Evolutionary conservation across 1,139 yeast species (phyloP).

Genomic region (Candida sanyaensis): DNA sequence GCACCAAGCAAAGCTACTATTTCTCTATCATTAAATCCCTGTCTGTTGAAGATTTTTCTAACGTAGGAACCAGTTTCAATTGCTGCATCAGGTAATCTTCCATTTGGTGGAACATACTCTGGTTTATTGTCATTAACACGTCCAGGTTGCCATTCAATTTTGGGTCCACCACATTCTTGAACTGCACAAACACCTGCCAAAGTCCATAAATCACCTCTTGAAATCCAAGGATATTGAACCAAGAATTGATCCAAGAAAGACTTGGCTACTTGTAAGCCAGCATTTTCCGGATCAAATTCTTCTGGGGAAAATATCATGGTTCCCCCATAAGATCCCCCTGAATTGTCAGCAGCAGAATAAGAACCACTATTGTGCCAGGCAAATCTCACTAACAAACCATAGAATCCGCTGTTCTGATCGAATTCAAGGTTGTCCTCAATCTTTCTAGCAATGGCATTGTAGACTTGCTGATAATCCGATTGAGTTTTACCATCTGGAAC

Average conservation of each 20-base stretch:
- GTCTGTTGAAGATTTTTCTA: constrained; percentile 63
- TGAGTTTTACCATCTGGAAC: constrained; percentile 31
- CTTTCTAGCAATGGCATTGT: constrained; percentile 76
- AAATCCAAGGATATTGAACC: constrained; percentile 69
- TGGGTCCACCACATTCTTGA: constrained; percentile 88
- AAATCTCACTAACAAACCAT: constrained; percentile 60
- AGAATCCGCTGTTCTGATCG: constrained; percentile 72
- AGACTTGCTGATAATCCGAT: constrained; percentile 72
- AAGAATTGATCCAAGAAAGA: constrained; percentile 64
- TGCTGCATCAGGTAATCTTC: constrained; percentile 80
- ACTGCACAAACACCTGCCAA: constrained; percentile 83
- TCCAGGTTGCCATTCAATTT: constrained; percentile 86
- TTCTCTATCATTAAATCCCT: constrained; percentile 82
- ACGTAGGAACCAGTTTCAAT: constrained; percentile 65
- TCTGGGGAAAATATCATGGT: constrained; percentile 77
- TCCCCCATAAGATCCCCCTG: constrained; percentile 85
- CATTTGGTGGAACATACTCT: constrained; percentile 58
- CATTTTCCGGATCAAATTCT: constrained; percentile 68
- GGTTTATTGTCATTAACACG: constrained; percentile 36
- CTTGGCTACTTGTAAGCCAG: constrained; percentile 69
- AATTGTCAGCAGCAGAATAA: constrained; percentile 53
- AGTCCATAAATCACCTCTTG: constrained; percentile 88
- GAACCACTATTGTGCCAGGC: constrained; percentile 83
- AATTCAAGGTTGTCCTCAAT: constrained; percentile 76
- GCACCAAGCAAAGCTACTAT: constrained; percentile 89